phyloP scores from a whole-genome alignment of 768 basidiomycete species.

The Lactifluus subvellereus region DNA sequence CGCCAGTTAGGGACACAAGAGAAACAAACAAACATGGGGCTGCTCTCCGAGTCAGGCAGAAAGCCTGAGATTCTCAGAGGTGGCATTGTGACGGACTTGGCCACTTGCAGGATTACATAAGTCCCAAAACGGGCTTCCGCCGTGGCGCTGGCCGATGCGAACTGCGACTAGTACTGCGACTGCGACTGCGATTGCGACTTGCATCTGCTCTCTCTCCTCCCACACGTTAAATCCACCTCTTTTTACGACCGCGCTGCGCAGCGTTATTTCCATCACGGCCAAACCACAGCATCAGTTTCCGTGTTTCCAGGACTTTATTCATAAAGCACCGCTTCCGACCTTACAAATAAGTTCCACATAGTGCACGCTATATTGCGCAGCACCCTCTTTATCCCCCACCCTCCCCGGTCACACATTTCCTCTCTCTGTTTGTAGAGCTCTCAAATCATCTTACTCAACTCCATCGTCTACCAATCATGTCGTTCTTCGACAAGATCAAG shows the following conservation, averaged over 20 bases:
- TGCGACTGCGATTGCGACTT: no score
- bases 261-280: not conserved
- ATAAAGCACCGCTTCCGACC: slow-evolving; percentile 2
- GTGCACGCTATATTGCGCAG: slow-evolving; percentile 2
- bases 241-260: not conserved
- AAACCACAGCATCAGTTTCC: not conserved
- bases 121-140: not conserved
- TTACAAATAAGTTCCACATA: not conserved
- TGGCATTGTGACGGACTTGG: not conserved
- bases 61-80: not conserved
- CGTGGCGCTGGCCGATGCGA: no score
- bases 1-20: not conserved
- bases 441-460: not conserved
- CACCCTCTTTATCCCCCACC: not conserved
- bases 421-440: not conserved
- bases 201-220: no score
- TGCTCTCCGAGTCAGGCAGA: not conserved
- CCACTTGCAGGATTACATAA: not conserved
- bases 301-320: not conserved
- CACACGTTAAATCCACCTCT: not conserved
- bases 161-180: no score
- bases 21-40: no score
- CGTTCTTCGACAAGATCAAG: slow-evolving; percentile 52
- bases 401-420: not conserved
- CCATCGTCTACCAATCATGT: slow-evolving; percentile 34